Evolutionary conservation across 352 stramenopile species (phyloP), one percentile per base, ranked within the genome.

Genomic region (Globisporangium solare): DNA sequence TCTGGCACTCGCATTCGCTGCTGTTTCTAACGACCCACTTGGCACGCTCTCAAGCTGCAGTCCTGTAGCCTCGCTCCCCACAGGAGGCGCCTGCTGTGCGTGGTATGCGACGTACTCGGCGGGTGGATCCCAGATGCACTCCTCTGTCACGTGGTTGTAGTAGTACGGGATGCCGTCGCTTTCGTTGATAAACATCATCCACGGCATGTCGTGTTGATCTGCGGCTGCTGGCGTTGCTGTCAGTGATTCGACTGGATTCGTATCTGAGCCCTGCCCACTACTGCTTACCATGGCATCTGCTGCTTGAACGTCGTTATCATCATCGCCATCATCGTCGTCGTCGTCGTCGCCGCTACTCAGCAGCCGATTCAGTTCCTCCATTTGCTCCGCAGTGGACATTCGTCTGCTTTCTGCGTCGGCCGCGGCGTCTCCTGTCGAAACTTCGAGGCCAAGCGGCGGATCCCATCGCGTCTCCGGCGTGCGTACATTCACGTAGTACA

Each of bases 151-250:
- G 42, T 77, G 54, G 43, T 89, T 83, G 59, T 88, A 87, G 60
- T 89, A 92, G 58, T 92, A 92, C 24, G 78, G 76, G 15, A 75
- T 55, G 11, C 73, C 75, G 22, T 84, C 74, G n/a, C 53, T 69
- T 54, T 87, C 77, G 47, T 88, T 86, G 7, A 88, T 31, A 41
- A 88, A 80, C 74, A 88, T 77, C 56, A 86, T 85, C 81, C 81
- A 91, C 21, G 60, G 49, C 40, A 66, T 66, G 11, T 62, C 42
- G 1, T 32, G 45, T 15, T 37, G 3, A 24, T 46, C 20, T 27
- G 31, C 13, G 20, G 21, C 31, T 21, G 7, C 17, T 12, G 24
- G 27, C 12, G 47, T 31, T 1, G 27, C 27, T 35, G 27, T 11
- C 5, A 35, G 27, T 35, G 27, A 35, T 6, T 35, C 27, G 7